These are phyloP conservation scores for Moelleriella libera DNA, from an alignment of 2,329 filamentous ascomycete genomes.

Conservation along the genomic window DNA sequence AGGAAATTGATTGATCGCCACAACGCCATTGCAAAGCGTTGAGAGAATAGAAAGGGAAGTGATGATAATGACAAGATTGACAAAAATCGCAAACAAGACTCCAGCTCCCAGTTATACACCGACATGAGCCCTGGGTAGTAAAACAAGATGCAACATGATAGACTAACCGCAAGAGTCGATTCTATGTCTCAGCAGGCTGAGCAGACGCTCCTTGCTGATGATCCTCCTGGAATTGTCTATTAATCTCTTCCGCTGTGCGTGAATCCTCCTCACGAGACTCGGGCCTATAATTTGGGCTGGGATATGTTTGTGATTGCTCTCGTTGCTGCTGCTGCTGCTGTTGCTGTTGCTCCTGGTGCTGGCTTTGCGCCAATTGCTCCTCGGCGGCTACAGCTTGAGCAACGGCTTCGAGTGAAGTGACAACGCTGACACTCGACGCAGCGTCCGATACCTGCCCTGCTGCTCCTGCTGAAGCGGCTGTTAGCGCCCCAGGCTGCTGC, in stretches of 20 bases:
- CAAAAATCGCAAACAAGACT: too few relatives aligned
- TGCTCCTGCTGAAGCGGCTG: slow-evolving; percentile 7
- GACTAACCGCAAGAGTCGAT: too few relatives aligned
- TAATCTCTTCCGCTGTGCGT: slow-evolving; percentile 37
- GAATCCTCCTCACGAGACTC: slow-evolving; percentile 26
- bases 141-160: too few relatives aligned
- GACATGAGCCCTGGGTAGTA: too few relatives aligned
- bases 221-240: slow-evolving; percentile 32
- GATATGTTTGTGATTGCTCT: slow-evolving; percentile 10
- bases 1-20: too few relatives aligned
- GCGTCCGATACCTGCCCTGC: slow-evolving; percentile 9
- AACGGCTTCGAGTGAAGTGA: slow-evolving; percentile 31
- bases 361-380: slow-evolving; percentile 19
- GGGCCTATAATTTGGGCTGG: slow-evolving; percentile 19
- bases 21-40: too few relatives aligned
- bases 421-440: slow-evolving; percentile 12
- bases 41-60: too few relatives aligned
- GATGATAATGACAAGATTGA: too few relatives aligned
- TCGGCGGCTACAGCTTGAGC: slow-evolving; percentile 34
- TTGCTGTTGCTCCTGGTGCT: slow-evolving; percentile 9
- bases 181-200: not conserved
- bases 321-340: too few relatives aligned
- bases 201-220: slow-evolving; percentile 19
- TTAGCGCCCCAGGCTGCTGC: slow-evolving; percentile 1
- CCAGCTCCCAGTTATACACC: too few relatives aligned